Conservation (phyloP, 139 green algal species). For the Chlamydomonas sphaeroides region DNA sequence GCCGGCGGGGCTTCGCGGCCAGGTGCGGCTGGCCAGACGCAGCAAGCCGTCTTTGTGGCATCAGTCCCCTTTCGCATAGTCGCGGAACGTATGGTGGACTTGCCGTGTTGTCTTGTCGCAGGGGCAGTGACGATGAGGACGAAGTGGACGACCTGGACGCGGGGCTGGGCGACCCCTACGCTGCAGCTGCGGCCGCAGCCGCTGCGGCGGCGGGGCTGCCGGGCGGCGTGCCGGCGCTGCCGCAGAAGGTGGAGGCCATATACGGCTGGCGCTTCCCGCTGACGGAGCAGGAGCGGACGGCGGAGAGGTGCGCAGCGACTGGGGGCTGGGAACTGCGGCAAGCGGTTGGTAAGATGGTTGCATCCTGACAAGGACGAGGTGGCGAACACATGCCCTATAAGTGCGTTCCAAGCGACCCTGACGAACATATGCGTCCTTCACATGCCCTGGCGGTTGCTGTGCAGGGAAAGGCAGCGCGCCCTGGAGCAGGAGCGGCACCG, state of each 20-base stretch:
- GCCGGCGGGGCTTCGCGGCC: slow-evolving; percentile 30
- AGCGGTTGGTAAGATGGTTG: too few species aligned
- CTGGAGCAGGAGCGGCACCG: slow-evolving; percentile 23
- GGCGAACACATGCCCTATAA: too few species aligned
- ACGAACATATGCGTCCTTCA: too few species aligned
- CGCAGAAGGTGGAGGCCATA: slow-evolving; percentile 73
- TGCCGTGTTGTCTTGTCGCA: too few species aligned
- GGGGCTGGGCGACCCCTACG: not conserved
- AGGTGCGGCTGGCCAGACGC: slow-evolving; percentile 15
- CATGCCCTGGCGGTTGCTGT: too few species aligned
- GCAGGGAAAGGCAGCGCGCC: slow-evolving; percentile 24
- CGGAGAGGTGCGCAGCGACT: slow-evolving; percentile 29
- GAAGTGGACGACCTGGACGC: slow-evolving; percentile 6
- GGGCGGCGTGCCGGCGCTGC: not conserved
- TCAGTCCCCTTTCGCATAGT: too few species aligned
- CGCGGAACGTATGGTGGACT: too few species aligned
- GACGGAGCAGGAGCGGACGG: slow-evolving; percentile 46
- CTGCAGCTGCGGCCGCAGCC: not conserved
- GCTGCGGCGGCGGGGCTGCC: too few species aligned
- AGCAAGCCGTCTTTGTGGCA: too few species aligned
- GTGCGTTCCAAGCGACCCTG: too few species aligned
- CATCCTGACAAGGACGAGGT: too few species aligned
- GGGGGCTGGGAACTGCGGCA: not conserved
- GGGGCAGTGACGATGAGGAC: slow-evolving; percentile 41
- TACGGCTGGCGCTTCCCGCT: slow-evolving; percentile 76